Conservation (phyloP, 495 filamentous ascomycete genomes). For the Tuber indicum region DNA sequence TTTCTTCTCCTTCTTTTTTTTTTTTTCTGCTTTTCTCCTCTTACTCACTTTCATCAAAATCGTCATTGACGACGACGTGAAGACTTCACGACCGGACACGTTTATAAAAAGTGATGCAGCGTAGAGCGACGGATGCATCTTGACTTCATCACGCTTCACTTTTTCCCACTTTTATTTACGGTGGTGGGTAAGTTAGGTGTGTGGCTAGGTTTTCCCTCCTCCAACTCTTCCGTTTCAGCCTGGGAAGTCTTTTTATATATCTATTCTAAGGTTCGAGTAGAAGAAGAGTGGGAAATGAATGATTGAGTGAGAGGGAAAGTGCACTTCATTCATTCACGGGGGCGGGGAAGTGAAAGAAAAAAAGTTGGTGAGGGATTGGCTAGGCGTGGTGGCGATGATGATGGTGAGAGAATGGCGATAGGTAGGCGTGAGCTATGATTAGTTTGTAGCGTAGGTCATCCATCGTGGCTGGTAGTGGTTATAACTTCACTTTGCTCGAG, state of each 20-base stretch:
- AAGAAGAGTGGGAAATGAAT: no score
- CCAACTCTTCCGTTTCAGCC: not conserved
- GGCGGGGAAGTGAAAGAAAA: not conserved
- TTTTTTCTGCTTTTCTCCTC: not conserved
- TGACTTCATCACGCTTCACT: slow-evolving; percentile 7
- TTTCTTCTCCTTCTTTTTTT: no score
- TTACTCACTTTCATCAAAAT: not conserved
- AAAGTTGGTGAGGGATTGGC: not conserved
- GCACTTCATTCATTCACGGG: not conserved
- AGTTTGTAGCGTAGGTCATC: not conserved
- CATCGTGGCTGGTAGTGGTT: not conserved
- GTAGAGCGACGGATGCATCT: not conserved
- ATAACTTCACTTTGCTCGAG: not conserved
- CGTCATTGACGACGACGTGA: not conserved
- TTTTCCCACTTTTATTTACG: not conserved
- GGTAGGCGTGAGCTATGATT: not conserved
- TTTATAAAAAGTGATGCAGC: not conserved
- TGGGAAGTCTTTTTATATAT: not conserved
- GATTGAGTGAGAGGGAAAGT: not conserved
- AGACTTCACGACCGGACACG: not conserved
- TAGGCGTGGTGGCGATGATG: not conserved
- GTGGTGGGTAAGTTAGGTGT: not conserved
- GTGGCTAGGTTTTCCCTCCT: not conserved
- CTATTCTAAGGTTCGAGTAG: not conserved
- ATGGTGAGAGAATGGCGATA: not conserved